These are phyloP conservation scores for Apiospora malaysiana DNA, from an alignment of 2,329 filamentous ascomycete species.

Conservation along the genomic window DNA sequence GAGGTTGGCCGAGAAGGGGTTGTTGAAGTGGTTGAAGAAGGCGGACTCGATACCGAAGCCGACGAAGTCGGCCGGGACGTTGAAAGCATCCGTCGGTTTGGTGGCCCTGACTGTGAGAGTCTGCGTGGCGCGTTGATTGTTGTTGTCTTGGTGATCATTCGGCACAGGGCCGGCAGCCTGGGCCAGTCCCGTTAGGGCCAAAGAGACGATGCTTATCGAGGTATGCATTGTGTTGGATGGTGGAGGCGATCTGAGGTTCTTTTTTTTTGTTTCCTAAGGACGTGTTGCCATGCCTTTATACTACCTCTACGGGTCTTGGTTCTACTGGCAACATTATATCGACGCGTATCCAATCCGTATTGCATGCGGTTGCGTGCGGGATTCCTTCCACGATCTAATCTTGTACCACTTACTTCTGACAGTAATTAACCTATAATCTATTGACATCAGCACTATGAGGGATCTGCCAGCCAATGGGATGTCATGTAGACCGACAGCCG, in stretches of 20 bases:
- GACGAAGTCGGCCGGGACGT: slow-evolving; percentile 24
- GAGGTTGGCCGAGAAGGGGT: slow-evolving; percentile 25
- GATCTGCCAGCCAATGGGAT: neutral
- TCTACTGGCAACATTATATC: neutral
- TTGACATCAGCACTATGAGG: neutral
- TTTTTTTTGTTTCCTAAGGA: neutral
- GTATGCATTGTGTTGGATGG: neutral
- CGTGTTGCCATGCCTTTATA: neutral
- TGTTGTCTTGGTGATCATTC: neutral
- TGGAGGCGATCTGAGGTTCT: neutral
- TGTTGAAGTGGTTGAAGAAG: slow-evolving; percentile 25
- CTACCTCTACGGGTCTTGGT: neutral
- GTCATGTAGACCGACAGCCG: neutral
- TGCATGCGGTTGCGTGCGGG: neutral
- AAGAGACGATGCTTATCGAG: neutral
- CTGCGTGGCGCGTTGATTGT: neutral
- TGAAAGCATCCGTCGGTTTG: slow-evolving; percentile 17
- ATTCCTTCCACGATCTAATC: neutral
- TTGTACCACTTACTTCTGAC: neutral
- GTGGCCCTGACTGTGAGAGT: slow-evolving; percentile 12
- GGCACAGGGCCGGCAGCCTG: neutral
- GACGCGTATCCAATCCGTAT: neutral
- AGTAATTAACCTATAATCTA: neutral
- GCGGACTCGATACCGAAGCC: slow-evolving; percentile 25
- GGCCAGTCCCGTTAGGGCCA: neutral